A percentile compares a stretch with the other conserved stretches of the same genome.
Evolutionary conservation across 1,139 yeast genomes (phyloP).

Genomic region (Kurtzmaniella quercitrusa): DNA sequence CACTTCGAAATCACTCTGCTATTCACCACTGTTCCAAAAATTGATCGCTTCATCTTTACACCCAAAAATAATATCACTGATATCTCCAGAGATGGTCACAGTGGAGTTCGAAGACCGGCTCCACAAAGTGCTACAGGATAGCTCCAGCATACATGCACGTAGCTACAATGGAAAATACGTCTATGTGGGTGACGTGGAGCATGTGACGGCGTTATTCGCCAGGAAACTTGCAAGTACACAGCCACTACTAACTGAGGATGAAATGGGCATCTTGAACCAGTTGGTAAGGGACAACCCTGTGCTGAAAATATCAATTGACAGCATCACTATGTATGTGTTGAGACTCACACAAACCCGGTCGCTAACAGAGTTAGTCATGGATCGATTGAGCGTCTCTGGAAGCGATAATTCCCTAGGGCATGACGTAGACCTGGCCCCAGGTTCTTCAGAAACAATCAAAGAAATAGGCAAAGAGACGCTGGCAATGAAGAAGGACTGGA

Average conservation of each 20-base stretch:
- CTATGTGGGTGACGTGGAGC: slow-evolving; percentile 23
- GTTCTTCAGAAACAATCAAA: background rate
- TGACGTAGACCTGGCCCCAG: too few relatives aligned
- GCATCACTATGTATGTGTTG: background rate
- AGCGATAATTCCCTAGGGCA: too few relatives aligned
- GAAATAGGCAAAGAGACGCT: background rate
- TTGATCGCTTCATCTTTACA: background rate
- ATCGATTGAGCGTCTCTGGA: background rate
- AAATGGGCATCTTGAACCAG: background rate
- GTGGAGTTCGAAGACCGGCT: background rate
- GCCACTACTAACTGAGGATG: background rate
- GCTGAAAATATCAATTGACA: background rate
- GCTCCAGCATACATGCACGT: slow-evolving; percentile 23
- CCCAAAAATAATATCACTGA: background rate
- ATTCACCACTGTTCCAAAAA: background rate
- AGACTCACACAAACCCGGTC: background rate
- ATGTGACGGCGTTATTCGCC: slow-evolving; percentile 10
- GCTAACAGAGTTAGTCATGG: background rate
- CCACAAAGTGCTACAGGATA: slow-evolving; percentile 14
- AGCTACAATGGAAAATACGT: slow-evolving; percentile 16
- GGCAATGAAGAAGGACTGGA: background rate
- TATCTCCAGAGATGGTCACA: background rate
- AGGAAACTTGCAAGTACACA: background rate
- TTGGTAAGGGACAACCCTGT: background rate
- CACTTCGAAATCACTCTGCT: too few relatives aligned